Evolutionary conservation across 352 stramenopile species (phyloP).

Genomic region (Phytopythium sindhum): DNA sequence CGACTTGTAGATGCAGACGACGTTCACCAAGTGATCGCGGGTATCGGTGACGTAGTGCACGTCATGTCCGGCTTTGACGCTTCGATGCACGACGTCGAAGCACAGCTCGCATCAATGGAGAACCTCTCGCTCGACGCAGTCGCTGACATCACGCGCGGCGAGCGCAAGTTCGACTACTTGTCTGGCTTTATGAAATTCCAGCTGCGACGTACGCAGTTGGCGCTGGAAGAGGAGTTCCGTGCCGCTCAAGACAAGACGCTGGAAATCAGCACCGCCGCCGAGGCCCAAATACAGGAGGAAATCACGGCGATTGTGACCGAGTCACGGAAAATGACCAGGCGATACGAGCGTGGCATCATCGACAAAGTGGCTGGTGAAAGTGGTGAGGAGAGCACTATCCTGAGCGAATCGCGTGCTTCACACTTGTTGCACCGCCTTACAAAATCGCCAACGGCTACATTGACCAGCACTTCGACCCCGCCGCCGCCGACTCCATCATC

Average conservation of each 20-base stretch:
- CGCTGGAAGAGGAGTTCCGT: not conserved
- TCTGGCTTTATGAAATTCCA: not conserved
- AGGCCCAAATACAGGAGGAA: not conserved
- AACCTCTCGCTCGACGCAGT: not conserved
- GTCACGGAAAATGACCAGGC: not conserved
- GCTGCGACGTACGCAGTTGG: not conserved
- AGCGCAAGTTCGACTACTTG: conserved; percentile 5
- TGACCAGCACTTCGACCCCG: not conserved
- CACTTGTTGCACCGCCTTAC: not conserved
- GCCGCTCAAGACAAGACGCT: not conserved
- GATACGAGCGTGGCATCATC: not conserved
- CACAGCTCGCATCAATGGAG: not conserved
- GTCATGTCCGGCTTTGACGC: not conserved
- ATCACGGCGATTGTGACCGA: not conserved
- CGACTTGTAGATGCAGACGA: not conserved
- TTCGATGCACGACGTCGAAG: not conserved
- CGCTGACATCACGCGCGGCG: not conserved
- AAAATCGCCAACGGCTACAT: not conserved
- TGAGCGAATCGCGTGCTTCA: not conserved
- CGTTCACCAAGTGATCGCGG: not conserved
- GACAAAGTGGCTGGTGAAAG: not conserved
- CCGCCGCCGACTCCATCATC: not conserved
- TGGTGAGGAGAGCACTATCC: not conserved
- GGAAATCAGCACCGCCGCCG: not conserved
- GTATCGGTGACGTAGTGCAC: not conserved